These are phyloP conservation scores for Musa balbisiana DNA, from an alignment of 202 grass and related monocot genomes.

Conservation along the genomic window DNA sequence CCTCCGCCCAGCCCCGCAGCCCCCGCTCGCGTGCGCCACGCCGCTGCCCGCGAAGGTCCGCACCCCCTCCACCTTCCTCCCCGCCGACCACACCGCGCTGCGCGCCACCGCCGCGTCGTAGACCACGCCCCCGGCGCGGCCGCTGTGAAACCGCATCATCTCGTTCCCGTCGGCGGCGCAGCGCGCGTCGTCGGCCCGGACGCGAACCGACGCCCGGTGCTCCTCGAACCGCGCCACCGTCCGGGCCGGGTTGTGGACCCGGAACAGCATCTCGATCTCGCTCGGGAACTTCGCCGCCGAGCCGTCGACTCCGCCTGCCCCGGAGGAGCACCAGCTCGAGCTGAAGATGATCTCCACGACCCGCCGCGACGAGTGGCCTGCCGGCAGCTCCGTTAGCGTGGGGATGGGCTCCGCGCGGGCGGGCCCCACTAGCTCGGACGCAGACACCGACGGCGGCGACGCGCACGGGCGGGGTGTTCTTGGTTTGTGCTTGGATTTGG, in stretches of 20 bases:
- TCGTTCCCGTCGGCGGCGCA: constrained; percentile 80
- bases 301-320: neutral
- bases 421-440: constrained; percentile 3
- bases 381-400: constrained; percentile 48
- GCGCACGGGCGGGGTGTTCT: neutral
- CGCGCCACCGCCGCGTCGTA: constrained; percentile 14
- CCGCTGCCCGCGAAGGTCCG: constrained; percentile 58
- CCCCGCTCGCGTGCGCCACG: constrained; percentile 32
- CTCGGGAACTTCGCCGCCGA: constrained; percentile 26
- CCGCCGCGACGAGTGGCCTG: constrained; percentile 55
- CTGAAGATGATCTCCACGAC: constrained; percentile 35
- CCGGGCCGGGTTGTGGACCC: constrained; percentile 57
- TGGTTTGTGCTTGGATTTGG: constrained; percentile 27
- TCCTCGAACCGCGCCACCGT: constrained; percentile 65
- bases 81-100: constrained; percentile 20
- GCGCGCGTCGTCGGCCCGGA: constrained; percentile 37
- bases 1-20: constrained; percentile 14
- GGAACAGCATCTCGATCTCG: constrained; percentile 72
- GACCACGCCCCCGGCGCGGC: constrained; percentile 7
- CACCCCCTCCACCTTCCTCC: constrained; percentile 20
- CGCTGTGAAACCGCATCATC: constrained; percentile 68
- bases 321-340: constrained; percentile 7
- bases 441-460: constrained; percentile 29
- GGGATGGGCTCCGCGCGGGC: constrained; percentile 21
- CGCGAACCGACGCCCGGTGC: constrained; percentile 48